Base-by-base conservation (phyloP, 257 asterid species). In the Thymus mandschuricus region DNA sequence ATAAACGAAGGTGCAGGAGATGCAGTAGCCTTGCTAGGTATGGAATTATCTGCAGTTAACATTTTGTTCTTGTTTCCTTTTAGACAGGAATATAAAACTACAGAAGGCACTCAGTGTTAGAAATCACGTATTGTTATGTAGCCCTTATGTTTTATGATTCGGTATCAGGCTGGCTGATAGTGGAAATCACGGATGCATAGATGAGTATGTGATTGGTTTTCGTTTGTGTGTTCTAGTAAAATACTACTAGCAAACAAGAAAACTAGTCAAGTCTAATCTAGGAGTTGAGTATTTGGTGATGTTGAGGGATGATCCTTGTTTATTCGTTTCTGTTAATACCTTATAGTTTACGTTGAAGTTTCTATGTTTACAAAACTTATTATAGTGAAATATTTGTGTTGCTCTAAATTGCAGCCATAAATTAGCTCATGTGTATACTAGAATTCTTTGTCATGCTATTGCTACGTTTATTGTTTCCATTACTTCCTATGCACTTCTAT, bases 1-100 rank as follows among this genome's bases (percentile, higher is more conserved):
- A 73, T 93, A 61, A 91, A 86, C 66, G 97, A 91, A 83, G 98
- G 98, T 15, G 96, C 97, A 3, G 95, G 95, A 74, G 96, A 91
- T 80, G 91, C 85, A 58, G 76, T 83, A n/a, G 96, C 91, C 59
- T 81, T 94, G 65, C 85, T 86, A 77, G 98, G 98, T 93, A 84
- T 29, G 46, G 6, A 31, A 35, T 12, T 28, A 1, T 45, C 27
- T 40, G 49, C 35, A 12, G 28, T 68, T 54, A 10, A 33, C 64
- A 33, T 66, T 58, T 6, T 15, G 60, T 15, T 30, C 21, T 72
- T 43, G 11, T 51, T 58, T 40, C 57, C 33, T 65, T 62, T 27
- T n/a, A 27, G 10, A 51, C 13, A n/a, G 34, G 27, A 57, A 35
- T 8, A 27, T 8, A 58, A 2, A 8, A 44, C 49, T 35, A 21